A percentile compares a stretch with the other conserved stretches of the same genome.
Evolutionary conservation across 2,329 filamentous ascomycete species (phyloP).

Genomic region (Biscogniauxia mediterranea): DNA sequence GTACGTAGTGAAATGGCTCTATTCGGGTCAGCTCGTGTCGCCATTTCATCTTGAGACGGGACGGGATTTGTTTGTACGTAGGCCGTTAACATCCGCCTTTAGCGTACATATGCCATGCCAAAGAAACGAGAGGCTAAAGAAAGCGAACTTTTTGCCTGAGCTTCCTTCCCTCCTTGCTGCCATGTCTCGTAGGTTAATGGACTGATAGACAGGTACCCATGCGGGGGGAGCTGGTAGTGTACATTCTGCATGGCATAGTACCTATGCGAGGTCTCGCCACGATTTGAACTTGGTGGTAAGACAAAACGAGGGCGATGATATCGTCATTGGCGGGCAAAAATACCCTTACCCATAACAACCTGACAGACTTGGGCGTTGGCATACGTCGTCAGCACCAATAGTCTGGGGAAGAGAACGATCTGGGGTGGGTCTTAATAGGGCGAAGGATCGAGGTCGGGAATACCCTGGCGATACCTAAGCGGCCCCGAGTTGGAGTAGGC

Average conservation of each 20-base stretch:
- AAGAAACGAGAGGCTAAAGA: not conserved
- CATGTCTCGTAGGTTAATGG: not conserved
- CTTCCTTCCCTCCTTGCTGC: not conserved
- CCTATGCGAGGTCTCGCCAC: not conserved
- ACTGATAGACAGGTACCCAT: not conserved
- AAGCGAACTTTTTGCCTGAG: not conserved
- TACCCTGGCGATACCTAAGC: not conserved
- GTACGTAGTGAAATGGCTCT: not conserved
- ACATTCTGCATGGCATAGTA: not conserved
- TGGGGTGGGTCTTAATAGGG: conserved; percentile 9
- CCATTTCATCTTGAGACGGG: not conserved
- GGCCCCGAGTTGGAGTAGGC: not conserved
- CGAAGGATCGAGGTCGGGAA: conserved; percentile 13
- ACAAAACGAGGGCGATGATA: not conserved
- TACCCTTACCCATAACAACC: not conserved
- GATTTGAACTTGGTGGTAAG: not conserved
- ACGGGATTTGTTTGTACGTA: not conserved
- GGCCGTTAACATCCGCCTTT: not conserved
- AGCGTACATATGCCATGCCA: not conserved
- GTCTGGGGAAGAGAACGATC: conserved; percentile 26
- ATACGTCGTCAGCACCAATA: conserved; percentile 23
- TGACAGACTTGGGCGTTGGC: conserved; percentile 1
- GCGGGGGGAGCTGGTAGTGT: not conserved
- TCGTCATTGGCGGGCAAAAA: not conserved
- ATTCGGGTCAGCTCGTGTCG: not conserved